A percentile compares a stretch with the other conserved stretches of the same genome.
phyloP scores from a whole-genome alignment of 2,329 filamentous ascomycete species.

The Ceratocystis colombiana region DNA sequence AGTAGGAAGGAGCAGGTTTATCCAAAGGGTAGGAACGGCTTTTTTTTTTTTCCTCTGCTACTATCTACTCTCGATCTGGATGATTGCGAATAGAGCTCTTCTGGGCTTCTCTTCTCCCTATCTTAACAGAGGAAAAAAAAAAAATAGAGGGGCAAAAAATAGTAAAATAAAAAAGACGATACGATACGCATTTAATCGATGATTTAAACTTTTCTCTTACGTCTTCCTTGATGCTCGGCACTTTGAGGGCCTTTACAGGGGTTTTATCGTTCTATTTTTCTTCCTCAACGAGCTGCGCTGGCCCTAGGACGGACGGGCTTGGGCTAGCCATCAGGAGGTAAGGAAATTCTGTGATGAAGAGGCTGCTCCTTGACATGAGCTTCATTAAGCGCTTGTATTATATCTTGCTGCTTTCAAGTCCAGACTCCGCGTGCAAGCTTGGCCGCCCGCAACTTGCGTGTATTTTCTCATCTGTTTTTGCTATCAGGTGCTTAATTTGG shows the following conservation, averaged over 20 bases:
- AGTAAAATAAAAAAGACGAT: not conserved
- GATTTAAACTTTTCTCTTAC: conserved; percentile 14
- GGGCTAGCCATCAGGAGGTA: no score
- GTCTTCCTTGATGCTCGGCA: conserved; percentile 11
- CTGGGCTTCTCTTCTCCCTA: not conserved
- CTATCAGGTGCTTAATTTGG: no score
- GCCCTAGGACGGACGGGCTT: no score
- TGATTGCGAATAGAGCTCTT: not conserved
- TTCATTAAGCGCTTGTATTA: no score
- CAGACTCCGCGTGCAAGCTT: no score
- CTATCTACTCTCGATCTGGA: not conserved
- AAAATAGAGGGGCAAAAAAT: not conserved
- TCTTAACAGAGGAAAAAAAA: not conserved
- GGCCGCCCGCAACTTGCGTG: no score
- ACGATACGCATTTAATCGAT: not conserved
- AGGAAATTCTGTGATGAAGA: no score
- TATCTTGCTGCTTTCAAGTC: no score
- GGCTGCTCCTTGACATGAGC: no score
- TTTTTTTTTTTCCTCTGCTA: conserved; percentile 4
- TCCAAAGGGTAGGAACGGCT: not conserved
- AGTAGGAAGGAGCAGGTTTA: conserved; percentile 1
- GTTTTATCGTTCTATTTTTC: not conserved
- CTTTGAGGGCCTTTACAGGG: conserved; percentile 1
- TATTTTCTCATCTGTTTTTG: no score
- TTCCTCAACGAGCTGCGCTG: not conserved